Conservation (phyloP, 2,329 filamentous ascomycete species). For the Albifimbria verrucaria region DNA sequence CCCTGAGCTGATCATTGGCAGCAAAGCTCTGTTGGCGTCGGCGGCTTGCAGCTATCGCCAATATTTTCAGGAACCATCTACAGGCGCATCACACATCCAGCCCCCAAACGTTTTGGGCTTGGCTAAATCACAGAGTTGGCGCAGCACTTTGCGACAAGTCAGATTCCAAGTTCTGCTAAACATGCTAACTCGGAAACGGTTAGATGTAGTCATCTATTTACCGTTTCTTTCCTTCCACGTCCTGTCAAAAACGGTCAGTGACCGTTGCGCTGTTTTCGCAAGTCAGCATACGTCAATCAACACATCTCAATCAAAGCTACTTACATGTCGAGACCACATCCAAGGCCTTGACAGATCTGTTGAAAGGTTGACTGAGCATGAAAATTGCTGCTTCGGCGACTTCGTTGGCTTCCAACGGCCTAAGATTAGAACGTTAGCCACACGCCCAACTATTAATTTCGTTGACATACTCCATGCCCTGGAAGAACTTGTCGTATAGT, state of each 20-base stretch:
- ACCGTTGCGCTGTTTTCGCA: slow-evolving; percentile 22
- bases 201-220: not conserved
- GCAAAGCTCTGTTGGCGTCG: too few relatives aligned
- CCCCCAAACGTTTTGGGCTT: not conserved
- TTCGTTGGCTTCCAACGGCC: slow-evolving; percentile 39
- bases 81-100: not conserved
- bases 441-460: not conserved
- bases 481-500: slow-evolving; percentile 39
- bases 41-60: not conserved
- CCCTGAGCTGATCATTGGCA: too few relatives aligned
- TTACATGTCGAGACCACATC: slow-evolving; percentile 38
- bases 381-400: slow-evolving; percentile 38
- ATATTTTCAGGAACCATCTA: not conserved
- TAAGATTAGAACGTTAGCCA: slow-evolving; percentile 12
- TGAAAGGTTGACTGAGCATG: slow-evolving; percentile 37
- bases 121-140: not conserved
- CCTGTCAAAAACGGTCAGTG: slow-evolving; percentile 27
- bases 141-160: not conserved
- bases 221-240: slow-evolving; percentile 18
- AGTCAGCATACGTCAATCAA: not conserved
- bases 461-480: slow-evolving; percentile 26
- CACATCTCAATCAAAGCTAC: not conserved
- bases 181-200: not conserved
- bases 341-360: slow-evolving; percentile 36
- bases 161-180: not conserved